phyloP scores from a whole-genome alignment of 1,284 basidiomycete genomes.

The Rhodotorula sp. region DNA sequence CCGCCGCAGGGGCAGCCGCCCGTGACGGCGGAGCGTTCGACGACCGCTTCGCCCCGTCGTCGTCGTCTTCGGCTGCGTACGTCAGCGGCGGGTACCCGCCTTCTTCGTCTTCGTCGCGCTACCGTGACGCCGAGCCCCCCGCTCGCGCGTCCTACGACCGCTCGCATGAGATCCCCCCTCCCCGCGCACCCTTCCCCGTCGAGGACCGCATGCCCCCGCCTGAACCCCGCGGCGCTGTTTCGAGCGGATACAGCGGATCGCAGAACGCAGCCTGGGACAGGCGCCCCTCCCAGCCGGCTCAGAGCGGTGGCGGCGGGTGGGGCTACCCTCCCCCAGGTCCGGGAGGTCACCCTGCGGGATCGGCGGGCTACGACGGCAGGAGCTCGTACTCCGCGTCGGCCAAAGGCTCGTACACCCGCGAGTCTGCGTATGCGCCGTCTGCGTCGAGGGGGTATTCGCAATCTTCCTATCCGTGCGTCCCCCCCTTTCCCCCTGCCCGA shows the following conservation, averaged over 20 bases:
- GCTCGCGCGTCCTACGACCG: background rate
- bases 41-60: background rate
- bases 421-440: background rate
- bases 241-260: no score
- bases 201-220: background rate
- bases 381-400: background rate
- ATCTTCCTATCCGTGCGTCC: background rate
- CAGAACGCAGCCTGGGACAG: background rate
- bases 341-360: background rate
- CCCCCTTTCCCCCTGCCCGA: no score
- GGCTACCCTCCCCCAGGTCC: background rate
- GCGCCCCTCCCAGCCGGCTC: background rate
- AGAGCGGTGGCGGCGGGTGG: background rate
- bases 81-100: background rate
- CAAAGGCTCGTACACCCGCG: background rate
- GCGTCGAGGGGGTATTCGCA: background rate
- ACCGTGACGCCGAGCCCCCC: background rate
- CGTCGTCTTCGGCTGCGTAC: background rate
- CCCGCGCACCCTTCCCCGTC: background rate
- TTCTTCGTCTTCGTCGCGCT: background rate
- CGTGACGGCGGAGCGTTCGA: background rate
- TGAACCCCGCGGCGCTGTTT: background rate
- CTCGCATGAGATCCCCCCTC: background rate
- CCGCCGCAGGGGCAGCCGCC: no score
- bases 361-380: slow-evolving; percentile 2